These are phyloP conservation scores for Croton laevigatus DNA, from an alignment of 441 rosid species.

Conservation along the genomic window DNA sequence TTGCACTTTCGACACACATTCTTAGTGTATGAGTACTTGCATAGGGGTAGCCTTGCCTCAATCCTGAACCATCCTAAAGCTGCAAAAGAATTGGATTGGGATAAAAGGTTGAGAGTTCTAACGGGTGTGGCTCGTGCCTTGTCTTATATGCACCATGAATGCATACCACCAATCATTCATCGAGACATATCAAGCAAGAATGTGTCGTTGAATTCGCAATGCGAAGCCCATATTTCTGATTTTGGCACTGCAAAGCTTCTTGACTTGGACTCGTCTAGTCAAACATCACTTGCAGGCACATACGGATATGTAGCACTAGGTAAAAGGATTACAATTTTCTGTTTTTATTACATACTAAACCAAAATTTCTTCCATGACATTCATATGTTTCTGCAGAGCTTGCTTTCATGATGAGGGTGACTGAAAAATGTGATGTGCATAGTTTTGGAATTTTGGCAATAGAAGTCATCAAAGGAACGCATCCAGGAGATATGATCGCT, in stretches of 20 bases:
- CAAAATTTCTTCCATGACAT: neutral
- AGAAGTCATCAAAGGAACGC: constrained; percentile 32
- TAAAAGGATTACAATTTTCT: neutral
- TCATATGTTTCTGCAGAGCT: constrained; percentile 24
- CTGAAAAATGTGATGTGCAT: constrained; percentile 37
- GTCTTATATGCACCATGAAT: constrained; percentile 38
- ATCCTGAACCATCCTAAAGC: constrained; percentile 15
- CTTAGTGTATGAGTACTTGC: constrained; percentile 32
- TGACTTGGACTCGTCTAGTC: constrained; percentile 26
- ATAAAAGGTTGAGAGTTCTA: constrained; percentile 24
- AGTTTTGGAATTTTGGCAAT: constrained; percentile 38
- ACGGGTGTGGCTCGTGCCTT: constrained; percentile 34
- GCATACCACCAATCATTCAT: constrained; percentile 32
- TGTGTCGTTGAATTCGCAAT: constrained; percentile 27
- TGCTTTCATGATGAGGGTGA: constrained; percentile 35
- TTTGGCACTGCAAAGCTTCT: constrained; percentile 38
- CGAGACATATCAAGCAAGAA: constrained; percentile 39
- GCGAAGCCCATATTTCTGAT: constrained; percentile 31
- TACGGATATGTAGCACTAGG: constrained; percentile 43
- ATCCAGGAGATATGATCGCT: constrained; percentile 28
- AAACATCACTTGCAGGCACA: constrained; percentile 37
- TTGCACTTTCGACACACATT: constrained; percentile 23
- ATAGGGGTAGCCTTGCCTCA: constrained; percentile 24
- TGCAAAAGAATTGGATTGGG: constrained; percentile 32
- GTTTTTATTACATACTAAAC: neutral